Conservation (phyloP, 1,284 basidiomycete genomes). For the Inonotus hispidus region DNA sequence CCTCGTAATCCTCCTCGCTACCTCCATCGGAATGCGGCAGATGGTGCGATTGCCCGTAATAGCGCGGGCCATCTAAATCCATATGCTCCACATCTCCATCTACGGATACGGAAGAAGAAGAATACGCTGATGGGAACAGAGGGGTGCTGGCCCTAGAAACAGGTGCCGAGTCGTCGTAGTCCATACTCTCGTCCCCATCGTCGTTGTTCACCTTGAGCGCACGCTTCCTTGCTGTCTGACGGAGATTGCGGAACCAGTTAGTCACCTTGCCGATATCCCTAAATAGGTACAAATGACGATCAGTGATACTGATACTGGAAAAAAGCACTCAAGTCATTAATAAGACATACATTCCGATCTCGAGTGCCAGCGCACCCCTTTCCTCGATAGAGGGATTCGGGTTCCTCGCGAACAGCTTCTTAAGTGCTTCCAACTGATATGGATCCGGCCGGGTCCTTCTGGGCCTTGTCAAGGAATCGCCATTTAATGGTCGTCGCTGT, state of each 20-base stretch:
- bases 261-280: conserved; percentile 79
- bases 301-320: neutral
- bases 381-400: conserved; percentile 76
- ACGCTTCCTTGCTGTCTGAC: conserved; percentile 67
- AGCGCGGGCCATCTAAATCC: conserved; percentile 32
- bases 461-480: conserved; percentile 31
- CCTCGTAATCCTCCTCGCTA: conserved; percentile 59
- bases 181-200: conserved; percentile 27
- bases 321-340: neutral
- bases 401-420: conserved; percentile 59
- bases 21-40: conserved; percentile 43
- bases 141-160: conserved; percentile 16
- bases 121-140: conserved; percentile 15
- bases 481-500: conserved; percentile 21
- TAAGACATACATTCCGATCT: conserved; percentile 62
- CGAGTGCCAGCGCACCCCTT: conserved; percentile 60
- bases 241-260: conserved; percentile 81
- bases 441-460: conserved; percentile 72
- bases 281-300: neutral
- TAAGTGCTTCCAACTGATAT: conserved; percentile 66
- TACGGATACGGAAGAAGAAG: conserved; percentile 12
- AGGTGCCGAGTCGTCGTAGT: conserved; percentile 19
- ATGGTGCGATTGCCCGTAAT: conserved; percentile 3
- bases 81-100: conserved; percentile 19
- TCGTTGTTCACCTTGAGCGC: conserved; percentile 20